Evolutionary conservation across 352 stramenopile genomes (phyloP).

Genomic region (Phytophthora pisi): DNA sequence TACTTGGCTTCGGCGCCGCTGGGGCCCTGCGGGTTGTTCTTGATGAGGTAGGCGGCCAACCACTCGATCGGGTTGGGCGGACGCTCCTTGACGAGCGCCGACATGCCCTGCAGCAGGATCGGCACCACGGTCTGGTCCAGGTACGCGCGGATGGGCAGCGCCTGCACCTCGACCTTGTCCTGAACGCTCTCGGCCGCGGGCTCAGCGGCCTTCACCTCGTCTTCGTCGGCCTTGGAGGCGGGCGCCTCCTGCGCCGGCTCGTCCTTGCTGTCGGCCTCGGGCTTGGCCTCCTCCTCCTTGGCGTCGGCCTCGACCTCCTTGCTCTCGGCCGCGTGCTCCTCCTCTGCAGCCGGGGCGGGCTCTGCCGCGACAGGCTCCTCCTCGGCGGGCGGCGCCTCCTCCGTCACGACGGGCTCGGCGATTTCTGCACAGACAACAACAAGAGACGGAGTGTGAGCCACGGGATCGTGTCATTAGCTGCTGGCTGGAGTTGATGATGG

Average conservation of each 20-base stretch:
- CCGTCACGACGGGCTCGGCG: conserved; percentile 24
- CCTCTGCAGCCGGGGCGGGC: conserved; percentile 14
- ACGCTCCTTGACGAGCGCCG: conserved; percentile 97
- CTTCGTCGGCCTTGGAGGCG: conserved; percentile 34
- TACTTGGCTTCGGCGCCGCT: conserved; percentile 65
- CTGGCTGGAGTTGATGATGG: no score
- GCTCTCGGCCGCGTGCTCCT: conserved; percentile 27
- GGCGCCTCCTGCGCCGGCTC: conserved; percentile 29
- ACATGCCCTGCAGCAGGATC: conserved; percentile 98
- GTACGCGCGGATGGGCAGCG: conserved; percentile 97
- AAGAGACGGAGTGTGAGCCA: not conserved
- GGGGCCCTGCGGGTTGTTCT: conserved; percentile 95
- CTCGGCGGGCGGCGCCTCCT: conserved; percentile 27
- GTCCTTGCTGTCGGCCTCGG: conserved; percentile 30
- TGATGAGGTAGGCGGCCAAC: conserved; percentile 96
- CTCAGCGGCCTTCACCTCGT: conserved; percentile 68
- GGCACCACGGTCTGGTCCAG: conserved; percentile 98
- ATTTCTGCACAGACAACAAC: conserved; percentile 16
- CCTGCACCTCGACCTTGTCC: conserved; percentile 92
- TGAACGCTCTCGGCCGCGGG: conserved; percentile 74
- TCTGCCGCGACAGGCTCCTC: conserved; percentile 15
- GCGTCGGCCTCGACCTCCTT: conserved; percentile 42
- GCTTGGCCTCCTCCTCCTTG: conserved; percentile 30
- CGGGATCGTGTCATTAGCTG: no score
- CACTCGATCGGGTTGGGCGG: conserved; percentile 97